Conservation (phyloP, 805 yeast genomes). For the Wickerhamomyces sydowiorum region DNA sequence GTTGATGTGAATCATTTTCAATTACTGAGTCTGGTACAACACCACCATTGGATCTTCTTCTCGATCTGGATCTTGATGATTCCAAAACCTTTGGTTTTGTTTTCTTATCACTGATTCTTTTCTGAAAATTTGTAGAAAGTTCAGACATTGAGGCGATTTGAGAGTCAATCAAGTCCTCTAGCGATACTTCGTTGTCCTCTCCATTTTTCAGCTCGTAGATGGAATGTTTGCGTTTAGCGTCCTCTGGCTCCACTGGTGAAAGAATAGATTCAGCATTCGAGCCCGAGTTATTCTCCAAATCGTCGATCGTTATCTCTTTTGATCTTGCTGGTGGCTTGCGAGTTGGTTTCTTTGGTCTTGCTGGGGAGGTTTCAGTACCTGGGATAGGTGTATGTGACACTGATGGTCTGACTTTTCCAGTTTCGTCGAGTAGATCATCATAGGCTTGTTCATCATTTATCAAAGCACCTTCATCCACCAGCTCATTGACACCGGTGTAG, state of each 20-base stretch:
- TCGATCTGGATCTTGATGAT: conserved; percentile 13
- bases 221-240: conserved; percentile 5
- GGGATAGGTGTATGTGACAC: conserved; percentile 11
- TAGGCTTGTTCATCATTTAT: conserved; percentile 51
- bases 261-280: not conserved
- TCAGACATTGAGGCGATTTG: conserved; percentile 24
- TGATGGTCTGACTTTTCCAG: conserved; percentile 41
- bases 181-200: conserved; percentile 12
- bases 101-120: conserved; percentile 5
- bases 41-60: conserved; percentile 5
- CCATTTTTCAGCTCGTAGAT: conserved; percentile 17
- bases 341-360: too few relatives aligned
- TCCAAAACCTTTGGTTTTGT: conserved; percentile 1
- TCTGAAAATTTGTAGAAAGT: conserved; percentile 14
- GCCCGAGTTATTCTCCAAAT: conserved; percentile 1
- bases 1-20: conserved; percentile 31
- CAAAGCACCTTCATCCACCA: conserved; percentile 44
- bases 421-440: conserved; percentile 44
- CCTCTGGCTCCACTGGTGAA: too few relatives aligned
- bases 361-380: conserved; percentile 3
- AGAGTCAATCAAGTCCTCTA: conserved; percentile 24
- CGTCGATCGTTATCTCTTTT: conserved; percentile 2
- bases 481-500: conserved; percentile 27
- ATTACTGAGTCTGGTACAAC: conserved; percentile 28
- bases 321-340: not conserved